A percentile compares a stretch with the other conserved stretches of the same genome.
Conservation (phyloP, 176 grass and related monocot genomes). For the Carex littledalei region DNA sequence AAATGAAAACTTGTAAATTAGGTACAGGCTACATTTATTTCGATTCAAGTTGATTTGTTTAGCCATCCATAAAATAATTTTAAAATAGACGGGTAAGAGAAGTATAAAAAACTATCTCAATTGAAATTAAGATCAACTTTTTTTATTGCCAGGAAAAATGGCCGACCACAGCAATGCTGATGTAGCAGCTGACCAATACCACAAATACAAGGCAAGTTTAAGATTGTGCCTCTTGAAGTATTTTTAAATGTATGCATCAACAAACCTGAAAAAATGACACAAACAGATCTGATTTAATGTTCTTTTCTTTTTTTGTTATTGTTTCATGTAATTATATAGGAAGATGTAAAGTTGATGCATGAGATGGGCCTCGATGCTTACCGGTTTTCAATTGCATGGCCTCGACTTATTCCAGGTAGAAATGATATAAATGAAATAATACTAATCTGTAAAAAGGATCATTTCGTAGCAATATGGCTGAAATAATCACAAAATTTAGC, state of each 20-base stretch:
- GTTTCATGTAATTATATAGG: slow-evolving; percentile 31
- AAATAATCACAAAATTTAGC: background rate
- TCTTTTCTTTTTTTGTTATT: background rate
- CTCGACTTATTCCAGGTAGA: slow-evolving; percentile 57
- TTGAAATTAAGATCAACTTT: background rate
- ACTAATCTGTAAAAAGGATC: background rate
- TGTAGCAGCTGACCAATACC: slow-evolving; percentile 61
- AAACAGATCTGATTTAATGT: background rate
- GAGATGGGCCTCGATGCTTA: slow-evolving; percentile 79
- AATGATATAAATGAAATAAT: background rate
- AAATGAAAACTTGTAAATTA: background rate
- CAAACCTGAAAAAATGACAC: background rate
- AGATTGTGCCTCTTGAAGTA: background rate
- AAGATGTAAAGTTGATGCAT: slow-evolving; percentile 83
- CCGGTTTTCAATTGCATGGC: slow-evolving; percentile 74
- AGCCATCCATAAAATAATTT: background rate
- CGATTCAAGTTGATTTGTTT: background rate
- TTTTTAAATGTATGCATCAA: background rate
- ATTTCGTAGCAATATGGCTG: background rate
- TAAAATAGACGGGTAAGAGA: background rate
- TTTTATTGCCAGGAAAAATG: slow-evolving; percentile 37
- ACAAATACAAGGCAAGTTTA: slow-evolving; percentile 60
- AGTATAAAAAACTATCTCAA: background rate
- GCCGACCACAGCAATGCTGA: slow-evolving; percentile 35
- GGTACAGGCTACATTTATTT: background rate